A percentile compares a stretch with the other conserved stretches of the same genome.
phyloP scores from a whole-genome alignment of 129 eudicot genomes.

The Helianthus tuberosus region DNA sequence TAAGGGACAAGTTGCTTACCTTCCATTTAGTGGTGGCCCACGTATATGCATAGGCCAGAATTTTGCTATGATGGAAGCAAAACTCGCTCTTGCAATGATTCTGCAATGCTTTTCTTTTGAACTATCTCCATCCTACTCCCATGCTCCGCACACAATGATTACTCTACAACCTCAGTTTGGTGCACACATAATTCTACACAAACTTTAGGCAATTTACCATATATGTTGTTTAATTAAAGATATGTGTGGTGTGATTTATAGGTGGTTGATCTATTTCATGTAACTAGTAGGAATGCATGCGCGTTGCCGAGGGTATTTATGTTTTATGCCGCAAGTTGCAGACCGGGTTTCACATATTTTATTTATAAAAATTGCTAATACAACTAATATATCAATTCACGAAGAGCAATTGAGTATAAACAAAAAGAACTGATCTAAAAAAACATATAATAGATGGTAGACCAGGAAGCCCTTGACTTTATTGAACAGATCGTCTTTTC shows the following conservation, averaged over 20 bases:
- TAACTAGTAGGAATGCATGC: neutral
- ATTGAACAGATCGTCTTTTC: no score
- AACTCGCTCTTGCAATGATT: slow-evolving; percentile 61
- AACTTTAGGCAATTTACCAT: slow-evolving; percentile 10
- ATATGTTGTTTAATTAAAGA: neutral
- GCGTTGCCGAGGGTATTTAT: no score
- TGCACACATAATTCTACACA: slow-evolving; percentile 51
- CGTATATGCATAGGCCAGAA: slow-evolving; percentile 65
- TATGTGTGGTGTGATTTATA: neutral
- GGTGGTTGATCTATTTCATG: no score
- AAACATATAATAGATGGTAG: no score
- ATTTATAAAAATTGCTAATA: no score
- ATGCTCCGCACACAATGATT: slow-evolving; percentile 60
- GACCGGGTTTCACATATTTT: no score
- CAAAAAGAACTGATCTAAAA: no score
- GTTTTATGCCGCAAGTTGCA: no score
- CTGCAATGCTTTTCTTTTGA: slow-evolving; percentile 53
- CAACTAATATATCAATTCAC: no score
- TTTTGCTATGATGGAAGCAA: slow-evolving; percentile 61
- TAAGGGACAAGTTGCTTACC: slow-evolving; percentile 45
- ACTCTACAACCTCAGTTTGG: slow-evolving; percentile 76
- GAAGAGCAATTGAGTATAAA: no score
- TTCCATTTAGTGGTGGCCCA: slow-evolving; percentile 77
- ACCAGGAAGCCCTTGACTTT: no score
- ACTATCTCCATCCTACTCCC: slow-evolving; percentile 60